phyloP scores from a whole-genome alignment of 352 stramenopile genomes.

The Globisporangium paroecandrum region DNA sequence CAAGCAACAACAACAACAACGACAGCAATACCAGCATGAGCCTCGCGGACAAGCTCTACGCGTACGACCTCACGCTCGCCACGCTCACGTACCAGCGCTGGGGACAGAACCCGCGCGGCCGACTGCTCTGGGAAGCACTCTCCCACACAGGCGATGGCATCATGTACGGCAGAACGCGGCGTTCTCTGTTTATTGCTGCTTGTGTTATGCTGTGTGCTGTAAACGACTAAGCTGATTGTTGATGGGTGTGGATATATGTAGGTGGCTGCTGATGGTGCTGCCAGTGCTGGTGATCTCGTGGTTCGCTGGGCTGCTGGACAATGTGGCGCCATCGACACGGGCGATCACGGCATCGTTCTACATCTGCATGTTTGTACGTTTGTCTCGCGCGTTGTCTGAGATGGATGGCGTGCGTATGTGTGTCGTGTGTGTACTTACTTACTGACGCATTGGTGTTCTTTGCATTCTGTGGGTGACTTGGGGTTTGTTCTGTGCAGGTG shows the following conservation, averaged over 20 bases:
- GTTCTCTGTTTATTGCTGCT: background rate
- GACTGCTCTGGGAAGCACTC: constrained; percentile 73
- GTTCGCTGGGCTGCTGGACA: constrained; percentile 27
- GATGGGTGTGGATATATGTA: constrained; percentile 18
- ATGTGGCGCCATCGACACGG: constrained; percentile 25
- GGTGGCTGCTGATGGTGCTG: constrained; percentile 57
- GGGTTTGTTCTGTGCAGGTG: constrained; percentile 25
- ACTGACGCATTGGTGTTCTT: background rate
- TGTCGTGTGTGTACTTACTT: background rate
- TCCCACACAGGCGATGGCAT: constrained; percentile 82
- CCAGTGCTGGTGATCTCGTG: constrained; percentile 38
- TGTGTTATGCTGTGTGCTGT: background rate
- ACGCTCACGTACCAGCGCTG: constrained; percentile 70
- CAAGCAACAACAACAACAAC: background rate
- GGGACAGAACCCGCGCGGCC: constrained; percentile 35
- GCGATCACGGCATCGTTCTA: constrained; percentile 39
- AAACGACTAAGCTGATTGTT: background rate
- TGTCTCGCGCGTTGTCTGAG: background rate
- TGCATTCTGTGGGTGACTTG: background rate
- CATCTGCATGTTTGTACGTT: constrained; percentile 42
- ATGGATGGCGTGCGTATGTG: background rate
- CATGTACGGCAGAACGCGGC: constrained; percentile 45
- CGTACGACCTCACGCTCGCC: constrained; percentile 72
- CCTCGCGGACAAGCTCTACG: constrained; percentile 54
- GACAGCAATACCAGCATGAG: constrained; percentile 34